Percentiles rank a stretch among this genome's conserved stretches.
phyloP scores from a whole-genome alignment of 2,329 filamentous ascomycete genomes.

The Westerdykella ornata region DNA sequence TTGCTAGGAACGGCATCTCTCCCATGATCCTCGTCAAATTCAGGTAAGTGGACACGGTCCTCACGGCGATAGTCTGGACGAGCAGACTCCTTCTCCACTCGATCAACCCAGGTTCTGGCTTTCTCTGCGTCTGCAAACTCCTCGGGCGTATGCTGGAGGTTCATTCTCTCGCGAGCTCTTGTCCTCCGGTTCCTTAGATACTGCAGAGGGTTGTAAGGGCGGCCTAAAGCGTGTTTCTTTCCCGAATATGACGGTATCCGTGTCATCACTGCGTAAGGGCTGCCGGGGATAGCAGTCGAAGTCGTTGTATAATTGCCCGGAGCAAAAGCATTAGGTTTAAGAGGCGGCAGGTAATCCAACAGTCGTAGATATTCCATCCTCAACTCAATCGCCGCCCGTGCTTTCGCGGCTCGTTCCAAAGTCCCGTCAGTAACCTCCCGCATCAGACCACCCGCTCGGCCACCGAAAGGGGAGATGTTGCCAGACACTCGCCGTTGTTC shows the following conservation, averaged over 20 bases:
- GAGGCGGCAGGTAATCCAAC: slow-evolving; percentile 68
- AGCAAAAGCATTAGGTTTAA: slow-evolving; percentile 48
- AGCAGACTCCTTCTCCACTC: slow-evolving; percentile 49
- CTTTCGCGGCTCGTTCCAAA: slow-evolving; percentile 72
- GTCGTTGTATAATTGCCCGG: slow-evolving; percentile 38
- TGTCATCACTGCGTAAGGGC: slow-evolving; percentile 35
- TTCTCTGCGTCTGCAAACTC: slow-evolving; percentile 69
- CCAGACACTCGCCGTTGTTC: slow-evolving; percentile 60
- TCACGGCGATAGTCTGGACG: slow-evolving; percentile 33
- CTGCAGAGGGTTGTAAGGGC: slow-evolving; percentile 84
- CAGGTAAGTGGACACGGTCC: slow-evolving; percentile 32
- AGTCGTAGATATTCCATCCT: slow-evolving; percentile 77
- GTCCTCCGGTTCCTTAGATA: slow-evolving; percentile 86
- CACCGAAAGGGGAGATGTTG: slow-evolving; percentile 54
- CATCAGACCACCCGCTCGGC: slow-evolving; percentile 27
- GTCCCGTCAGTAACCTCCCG: slow-evolving; percentile 74
- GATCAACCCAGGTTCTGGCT: slow-evolving; percentile 71
- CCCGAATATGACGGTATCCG: slow-evolving; percentile 35
- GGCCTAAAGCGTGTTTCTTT: slow-evolving; percentile 48
- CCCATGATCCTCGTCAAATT: slow-evolving; percentile 25
- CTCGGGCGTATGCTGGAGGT: slow-evolving; percentile 65
- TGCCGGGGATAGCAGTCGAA: slow-evolving; percentile 39
- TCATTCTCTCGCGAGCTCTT: slow-evolving; percentile 67
- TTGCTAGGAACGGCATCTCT: slow-evolving; percentile 42
- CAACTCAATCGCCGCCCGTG: slow-evolving; percentile 77